Evolutionary conservation across 306 rosid species (phyloP).

Genomic region (Cicer bijugum): DNA sequence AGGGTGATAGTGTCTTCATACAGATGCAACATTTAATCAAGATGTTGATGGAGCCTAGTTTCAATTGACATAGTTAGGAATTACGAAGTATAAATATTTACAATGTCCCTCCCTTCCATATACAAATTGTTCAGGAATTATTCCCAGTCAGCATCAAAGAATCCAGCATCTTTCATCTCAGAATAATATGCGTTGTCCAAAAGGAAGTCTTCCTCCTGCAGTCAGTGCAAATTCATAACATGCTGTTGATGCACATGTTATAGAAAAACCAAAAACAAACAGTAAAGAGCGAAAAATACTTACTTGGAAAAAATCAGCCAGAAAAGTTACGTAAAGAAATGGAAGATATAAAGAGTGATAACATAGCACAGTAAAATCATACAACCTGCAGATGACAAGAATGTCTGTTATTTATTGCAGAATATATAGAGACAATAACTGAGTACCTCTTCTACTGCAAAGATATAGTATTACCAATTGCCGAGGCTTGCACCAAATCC

Average conservation of each 20-base stretch:
- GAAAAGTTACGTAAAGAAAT: constrained; percentile 64
- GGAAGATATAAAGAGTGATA: constrained; percentile 79
- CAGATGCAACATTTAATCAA: constrained; percentile 34
- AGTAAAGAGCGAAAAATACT: constrained; percentile 10
- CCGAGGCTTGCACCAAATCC: constrained; percentile 60
- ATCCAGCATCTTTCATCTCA: constrained; percentile 91
- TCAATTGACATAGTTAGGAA: constrained; percentile 56
- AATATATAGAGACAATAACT: constrained; percentile 19
- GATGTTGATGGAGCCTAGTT: constrained; percentile 49
- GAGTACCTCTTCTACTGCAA: not conserved
- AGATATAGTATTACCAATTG: constrained; percentile 55
- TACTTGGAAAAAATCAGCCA: constrained; percentile 78
- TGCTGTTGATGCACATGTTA: constrained; percentile 21
- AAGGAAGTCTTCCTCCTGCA: constrained; percentile 78
- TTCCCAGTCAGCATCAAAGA: constrained; percentile 88
- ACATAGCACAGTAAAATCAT: constrained; percentile 59
- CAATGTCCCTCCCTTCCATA: constrained; percentile 30
- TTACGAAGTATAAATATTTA: constrained; percentile 42
- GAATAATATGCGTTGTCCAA: constrained; percentile 78
- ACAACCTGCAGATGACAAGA: constrained; percentile 60
- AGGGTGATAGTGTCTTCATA: constrained; percentile 34
- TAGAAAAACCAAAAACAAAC: constrained; percentile 17
- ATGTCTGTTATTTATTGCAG: constrained; percentile 24
- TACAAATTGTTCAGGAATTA: constrained; percentile 45
- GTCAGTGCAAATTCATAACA: constrained; percentile 15